phyloP scores from a whole-genome alignment of 208 protist species.

The Balamuthia mandrillaris region DNA sequence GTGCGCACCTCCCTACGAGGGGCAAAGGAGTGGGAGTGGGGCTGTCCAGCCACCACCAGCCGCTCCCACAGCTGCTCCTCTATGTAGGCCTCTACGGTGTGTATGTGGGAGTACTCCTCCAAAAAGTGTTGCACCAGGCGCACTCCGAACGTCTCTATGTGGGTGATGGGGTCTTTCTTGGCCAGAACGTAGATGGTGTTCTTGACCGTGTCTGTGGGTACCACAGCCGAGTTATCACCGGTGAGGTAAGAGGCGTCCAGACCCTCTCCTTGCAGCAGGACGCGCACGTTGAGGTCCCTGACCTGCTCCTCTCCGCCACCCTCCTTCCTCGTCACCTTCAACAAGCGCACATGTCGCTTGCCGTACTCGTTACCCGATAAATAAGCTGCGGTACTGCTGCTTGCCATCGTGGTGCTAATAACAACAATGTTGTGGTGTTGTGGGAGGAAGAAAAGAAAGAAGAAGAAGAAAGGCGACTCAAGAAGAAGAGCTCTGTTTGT shows the following conservation, averaged over 20 bases:
- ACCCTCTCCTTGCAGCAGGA: constrained; percentile 36
- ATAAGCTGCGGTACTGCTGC: constrained; percentile 37
- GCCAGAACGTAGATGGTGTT: constrained; percentile 55
- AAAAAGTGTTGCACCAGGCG: not conserved
- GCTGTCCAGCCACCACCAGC: not conserved
- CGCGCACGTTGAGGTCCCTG: constrained; percentile 44
- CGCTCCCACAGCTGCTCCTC: constrained; percentile 8
- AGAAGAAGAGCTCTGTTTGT: no score
- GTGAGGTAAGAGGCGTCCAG: constrained; percentile 25
- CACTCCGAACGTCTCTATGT: constrained; percentile 18
- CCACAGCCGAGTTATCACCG: constrained; percentile 49
- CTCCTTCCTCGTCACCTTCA: constrained; percentile 41
- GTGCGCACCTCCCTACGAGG: constrained; percentile 33
- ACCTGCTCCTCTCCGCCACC: constrained; percentile 21
- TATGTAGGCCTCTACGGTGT: not conserved
- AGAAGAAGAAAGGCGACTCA: no score
- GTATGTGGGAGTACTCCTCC: not conserved
- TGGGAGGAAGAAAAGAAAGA: no score
- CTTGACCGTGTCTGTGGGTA: constrained; percentile 57
- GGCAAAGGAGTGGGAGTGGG: constrained; percentile 42
- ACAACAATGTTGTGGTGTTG: no score
- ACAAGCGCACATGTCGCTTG: constrained; percentile 45
- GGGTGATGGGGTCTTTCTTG: constrained; percentile 36
- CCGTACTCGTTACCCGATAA: constrained; percentile 50
- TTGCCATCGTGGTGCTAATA: no score